Evolutionary conservation across 768 basidiomycete genomes (phyloP).

Genomic region (Phaffia tasmanica): DNA sequence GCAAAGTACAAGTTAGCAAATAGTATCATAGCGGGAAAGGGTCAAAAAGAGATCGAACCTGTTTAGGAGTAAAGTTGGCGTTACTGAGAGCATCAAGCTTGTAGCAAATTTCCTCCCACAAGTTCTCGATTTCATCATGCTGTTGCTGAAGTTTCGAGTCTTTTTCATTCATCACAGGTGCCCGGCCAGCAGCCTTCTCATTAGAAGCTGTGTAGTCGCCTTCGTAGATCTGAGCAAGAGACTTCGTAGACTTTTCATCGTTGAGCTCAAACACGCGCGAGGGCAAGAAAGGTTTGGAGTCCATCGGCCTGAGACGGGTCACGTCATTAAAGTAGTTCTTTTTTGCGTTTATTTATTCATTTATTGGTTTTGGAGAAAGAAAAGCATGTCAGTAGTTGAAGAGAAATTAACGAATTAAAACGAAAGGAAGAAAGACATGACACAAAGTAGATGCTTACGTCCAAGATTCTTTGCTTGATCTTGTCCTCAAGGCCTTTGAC

Average conservation of each 20-base stretch:
- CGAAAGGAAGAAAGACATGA: neutral
- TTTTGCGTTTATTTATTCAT: neutral
- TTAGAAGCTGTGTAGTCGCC: slow-evolving; percentile 64
- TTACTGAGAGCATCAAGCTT: slow-evolving; percentile 92
- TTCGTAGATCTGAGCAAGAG: slow-evolving; percentile 91
- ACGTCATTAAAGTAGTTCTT: slow-evolving; percentile 76
- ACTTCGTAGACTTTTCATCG: slow-evolving; percentile 75
- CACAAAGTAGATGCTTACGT: slow-evolving; percentile 40
- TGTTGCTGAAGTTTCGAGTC: slow-evolving; percentile 81
- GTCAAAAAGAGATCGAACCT: slow-evolving; percentile 46
- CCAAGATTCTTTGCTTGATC: slow-evolving; percentile 79
- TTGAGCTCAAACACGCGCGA: slow-evolving; percentile 79
- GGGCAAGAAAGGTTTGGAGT: slow-evolving; percentile 81
- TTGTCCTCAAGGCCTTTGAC: slow-evolving; percentile 73
- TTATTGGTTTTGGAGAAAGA: neutral
- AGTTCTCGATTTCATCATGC: slow-evolving; percentile 68
- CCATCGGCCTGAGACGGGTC: slow-evolving; percentile 61
- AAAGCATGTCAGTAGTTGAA: neutral
- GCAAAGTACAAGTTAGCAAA: neutral
- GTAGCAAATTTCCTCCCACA: slow-evolving; percentile 74
- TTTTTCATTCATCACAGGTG: slow-evolving; percentile 53
- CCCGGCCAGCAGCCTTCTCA: slow-evolving; percentile 41
- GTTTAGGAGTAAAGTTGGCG: slow-evolving; percentile 88
- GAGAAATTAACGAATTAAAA: neutral
- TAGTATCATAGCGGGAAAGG: neutral